Conservation (phyloP, 352 stramenopile species). For the Globisporangium canariense region DNA sequence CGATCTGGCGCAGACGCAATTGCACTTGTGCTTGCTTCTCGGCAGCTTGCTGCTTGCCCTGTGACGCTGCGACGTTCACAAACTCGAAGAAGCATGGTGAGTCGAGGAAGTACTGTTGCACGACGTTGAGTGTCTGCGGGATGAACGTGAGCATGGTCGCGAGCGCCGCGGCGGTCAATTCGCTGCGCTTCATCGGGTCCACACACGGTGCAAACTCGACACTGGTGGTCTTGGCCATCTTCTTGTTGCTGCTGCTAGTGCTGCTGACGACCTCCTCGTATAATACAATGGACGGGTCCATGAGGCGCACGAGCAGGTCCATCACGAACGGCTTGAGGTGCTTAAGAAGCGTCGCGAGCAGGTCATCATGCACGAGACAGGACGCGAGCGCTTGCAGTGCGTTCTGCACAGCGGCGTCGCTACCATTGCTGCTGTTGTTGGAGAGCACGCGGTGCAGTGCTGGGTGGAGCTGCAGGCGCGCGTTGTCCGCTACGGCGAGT, state of each 20-base stretch:
- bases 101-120: constrained; percentile 61
- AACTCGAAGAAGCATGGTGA: constrained; percentile 79
- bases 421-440: constrained; percentile 11
- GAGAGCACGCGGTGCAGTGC: constrained; percentile 29
- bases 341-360: constrained; percentile 44
- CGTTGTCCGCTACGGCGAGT: constrained; percentile 19
- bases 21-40: constrained; percentile 23
- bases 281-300: constrained; percentile 43
- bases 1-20: constrained; percentile 49
- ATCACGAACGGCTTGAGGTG: constrained; percentile 69
- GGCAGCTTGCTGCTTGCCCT: constrained; percentile 31
- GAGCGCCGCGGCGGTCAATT: constrained; percentile 52
- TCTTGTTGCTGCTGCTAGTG: neutral
- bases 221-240: neutral
- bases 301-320: constrained; percentile 64
- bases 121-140: constrained; percentile 50
- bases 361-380: constrained; percentile 45
- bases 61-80: constrained; percentile 38
- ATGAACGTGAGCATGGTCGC: constrained; percentile 50
- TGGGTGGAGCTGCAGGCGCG: constrained; percentile 34
- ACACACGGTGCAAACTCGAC: constrained; percentile 24
- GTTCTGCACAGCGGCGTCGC: constrained; percentile 19
- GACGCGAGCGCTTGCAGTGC: constrained; percentile 56
- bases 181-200: constrained; percentile 49
- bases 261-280: constrained; percentile 29